Base-by-base conservation (phyloP, 2,329 filamentous ascomycete species). In the Cyphellophora europaea region DNA sequence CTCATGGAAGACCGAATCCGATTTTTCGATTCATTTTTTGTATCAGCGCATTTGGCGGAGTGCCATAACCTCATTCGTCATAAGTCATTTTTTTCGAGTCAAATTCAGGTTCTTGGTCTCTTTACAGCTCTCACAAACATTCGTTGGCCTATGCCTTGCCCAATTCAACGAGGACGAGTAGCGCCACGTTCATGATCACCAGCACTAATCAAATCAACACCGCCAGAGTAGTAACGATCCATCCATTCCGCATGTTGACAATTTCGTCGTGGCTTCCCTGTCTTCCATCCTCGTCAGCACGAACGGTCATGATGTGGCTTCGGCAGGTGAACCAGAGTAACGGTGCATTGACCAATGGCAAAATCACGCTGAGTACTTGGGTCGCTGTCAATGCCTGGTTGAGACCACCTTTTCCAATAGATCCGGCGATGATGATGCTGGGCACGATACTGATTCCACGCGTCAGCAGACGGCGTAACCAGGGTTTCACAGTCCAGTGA, bases 281-380 rank as follows among this genome's bases (percentile, higher is more conserved):
- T 18, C 30, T 29, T 15, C 31, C 27, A 6, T 28, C 27, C 25
- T 38, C 35, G 19, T 41, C 38, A 11, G 39, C 35, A 19, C 30
- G 35, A 5, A 84, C 80, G 6, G 75, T 83, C 86, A 93, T 93
- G 58, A 81, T 91, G 51, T 76, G 76, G 46, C 77, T 73, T 28
- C 79, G 70, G 48, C 81, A 84, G 0, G 86, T 93, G 50, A 93
- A 93, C 60, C 82, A 93, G 37, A 93, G 80, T 19, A 93, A 62
- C 2, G 86, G 86, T 1, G 84, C 82, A 1, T 74, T 77, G n/a
- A 89, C 74, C 52, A 93, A 88, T 0, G 86, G 86, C 33, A 93
- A 56, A 10, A 87, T 82, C 8, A 88, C 71, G 49, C 79, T 85
- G 11, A 93, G 66, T 0, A 93, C 84, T 57, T 93, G 86, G 3